A percentile compares a stretch with the other conserved stretches of the same genome.
phyloP scores from a whole-genome alignment of 2,329 filamentous ascomycete genomes.

The Thielaviopsis musarum region DNA sequence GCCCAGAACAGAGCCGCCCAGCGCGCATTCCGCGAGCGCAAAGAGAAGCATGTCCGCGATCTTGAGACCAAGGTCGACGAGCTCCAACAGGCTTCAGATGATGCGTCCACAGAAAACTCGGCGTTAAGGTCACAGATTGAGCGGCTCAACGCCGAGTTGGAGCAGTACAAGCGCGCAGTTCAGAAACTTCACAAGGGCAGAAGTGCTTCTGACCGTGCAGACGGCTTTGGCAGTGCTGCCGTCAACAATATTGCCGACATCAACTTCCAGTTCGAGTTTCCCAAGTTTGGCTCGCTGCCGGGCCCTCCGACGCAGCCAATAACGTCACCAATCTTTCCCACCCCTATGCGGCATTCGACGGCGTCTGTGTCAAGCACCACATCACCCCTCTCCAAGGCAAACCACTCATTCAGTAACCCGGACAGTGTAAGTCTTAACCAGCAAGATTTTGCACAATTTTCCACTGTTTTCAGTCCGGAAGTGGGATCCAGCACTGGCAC shows the following conservation, averaged over 20 bases:
- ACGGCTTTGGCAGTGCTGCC: conserved; percentile 28
- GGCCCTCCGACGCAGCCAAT: conserved; percentile 20
- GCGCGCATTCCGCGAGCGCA: conserved; percentile 82
- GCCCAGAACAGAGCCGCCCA: conserved; percentile 89
- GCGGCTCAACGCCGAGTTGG: conserved; percentile 66
- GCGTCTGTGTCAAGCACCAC: not conserved
- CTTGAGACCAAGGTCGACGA: conserved; percentile 64
- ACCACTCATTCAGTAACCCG: not conserved
- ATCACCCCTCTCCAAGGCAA: not conserved
- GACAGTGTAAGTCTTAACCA: not conserved
- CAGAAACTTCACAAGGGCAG: conserved; percentile 33
- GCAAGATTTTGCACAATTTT: conserved; percentile 8
- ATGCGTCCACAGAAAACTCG: conserved; percentile 71
- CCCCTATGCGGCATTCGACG: not conserved
- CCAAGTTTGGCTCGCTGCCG: conserved; percentile 68
- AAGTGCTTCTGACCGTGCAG: conserved; percentile 12
- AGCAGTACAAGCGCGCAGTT: conserved; percentile 79
- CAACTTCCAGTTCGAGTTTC: conserved; percentile 91
- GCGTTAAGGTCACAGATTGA: conserved; percentile 76
- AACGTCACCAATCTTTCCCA: not conserved
- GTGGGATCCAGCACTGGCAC: not conserved
- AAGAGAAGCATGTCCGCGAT: conserved; percentile 79
- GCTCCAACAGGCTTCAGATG: conserved; percentile 67
- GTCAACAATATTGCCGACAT: conserved; percentile 50
- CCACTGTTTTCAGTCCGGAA: conserved; percentile 1